Conservation (phyloP, 2,329 filamentous ascomycete genomes). For the Apiospora arundinis region DNA sequence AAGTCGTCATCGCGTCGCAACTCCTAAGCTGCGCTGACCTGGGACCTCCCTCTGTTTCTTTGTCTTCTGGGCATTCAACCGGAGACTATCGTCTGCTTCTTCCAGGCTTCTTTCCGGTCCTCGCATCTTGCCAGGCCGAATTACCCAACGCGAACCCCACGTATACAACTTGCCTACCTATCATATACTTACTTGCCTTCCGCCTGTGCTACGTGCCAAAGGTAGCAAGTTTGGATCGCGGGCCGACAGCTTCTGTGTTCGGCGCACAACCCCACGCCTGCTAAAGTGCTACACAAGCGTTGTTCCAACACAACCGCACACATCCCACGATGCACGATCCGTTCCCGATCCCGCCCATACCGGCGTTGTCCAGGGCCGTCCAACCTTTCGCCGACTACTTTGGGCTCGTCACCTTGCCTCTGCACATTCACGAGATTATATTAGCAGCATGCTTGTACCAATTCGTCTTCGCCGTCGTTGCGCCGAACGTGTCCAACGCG, state of each 20-base stretch:
- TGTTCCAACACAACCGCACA: not conserved
- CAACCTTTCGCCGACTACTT: constrained; percentile 70
- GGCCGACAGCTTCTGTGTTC: not conserved
- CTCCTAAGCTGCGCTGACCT: not conserved
- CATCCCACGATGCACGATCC: constrained; percentile 71
- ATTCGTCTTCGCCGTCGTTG: constrained; percentile 68
- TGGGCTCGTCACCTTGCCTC: constrained; percentile 69
- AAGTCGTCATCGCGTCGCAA: constrained; percentile 12
- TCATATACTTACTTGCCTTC: not conserved
- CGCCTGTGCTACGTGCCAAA: constrained; percentile 8
- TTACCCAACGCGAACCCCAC: not conserved
- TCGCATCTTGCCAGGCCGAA: not conserved
- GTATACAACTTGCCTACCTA: constrained; percentile 4
- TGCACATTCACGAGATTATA: constrained; percentile 80
- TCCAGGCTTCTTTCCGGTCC: not conserved
- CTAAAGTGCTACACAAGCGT: constrained; percentile 1
- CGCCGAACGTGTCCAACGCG: constrained; percentile 68
- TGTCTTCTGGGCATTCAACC: not conserved
- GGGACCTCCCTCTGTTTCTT: not conserved
- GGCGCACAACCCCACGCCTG: constrained; percentile 11
- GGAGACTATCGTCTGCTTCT: not conserved
- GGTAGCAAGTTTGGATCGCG: not conserved
- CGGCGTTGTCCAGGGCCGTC: constrained; percentile 61
- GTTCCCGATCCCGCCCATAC: constrained; percentile 68
- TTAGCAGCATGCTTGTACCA: constrained; percentile 71